A percentile compares a stretch with the other conserved stretches of the same genome.
phyloP scores from a whole-genome alignment of 352 stramenopile species.

The Phytophthora cajani region DNA sequence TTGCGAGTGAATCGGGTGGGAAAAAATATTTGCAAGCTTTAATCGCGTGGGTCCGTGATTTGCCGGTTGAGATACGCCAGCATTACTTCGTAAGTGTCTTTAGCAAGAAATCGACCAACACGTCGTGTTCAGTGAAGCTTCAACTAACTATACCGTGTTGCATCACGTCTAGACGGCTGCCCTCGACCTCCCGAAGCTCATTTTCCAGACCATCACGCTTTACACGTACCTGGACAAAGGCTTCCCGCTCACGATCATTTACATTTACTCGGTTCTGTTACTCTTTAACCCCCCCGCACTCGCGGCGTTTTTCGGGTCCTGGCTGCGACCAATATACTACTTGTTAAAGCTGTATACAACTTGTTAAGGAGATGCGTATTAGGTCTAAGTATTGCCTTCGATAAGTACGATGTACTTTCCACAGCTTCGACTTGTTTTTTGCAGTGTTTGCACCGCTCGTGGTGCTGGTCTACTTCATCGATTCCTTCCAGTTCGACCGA shows the following conservation, averaged over 20 bases:
- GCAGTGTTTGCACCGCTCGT: slow-evolving; percentile 40
- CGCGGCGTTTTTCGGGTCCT: too few relatives aligned
- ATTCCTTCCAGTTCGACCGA: slow-evolving; percentile 45
- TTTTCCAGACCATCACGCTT: slow-evolving; percentile 44
- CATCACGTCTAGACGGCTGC: slow-evolving; percentile 30
- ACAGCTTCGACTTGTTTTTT: slow-evolving; percentile 53
- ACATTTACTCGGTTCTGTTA: slow-evolving; percentile 40
- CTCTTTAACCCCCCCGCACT: too few relatives aligned
- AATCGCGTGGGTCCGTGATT: slow-evolving; percentile 4
- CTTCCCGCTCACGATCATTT: slow-evolving; percentile 39
- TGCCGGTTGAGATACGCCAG: slow-evolving; percentile 13
- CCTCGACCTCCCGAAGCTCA: slow-evolving; percentile 46
- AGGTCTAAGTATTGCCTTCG: too few relatives aligned
- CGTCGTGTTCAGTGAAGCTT: not conserved
- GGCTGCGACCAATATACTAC: too few relatives aligned
- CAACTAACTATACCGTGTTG: too few relatives aligned
- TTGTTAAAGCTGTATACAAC: too few relatives aligned
- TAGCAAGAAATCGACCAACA: not conserved
- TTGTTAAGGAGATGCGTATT: too few relatives aligned
- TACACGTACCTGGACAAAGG: slow-evolving; percentile 37
- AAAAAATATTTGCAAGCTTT: not conserved
- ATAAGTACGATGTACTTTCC: too few relatives aligned
- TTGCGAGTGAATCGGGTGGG: not conserved
- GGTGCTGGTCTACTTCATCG: slow-evolving; percentile 38
- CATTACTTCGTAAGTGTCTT: slow-evolving; percentile 6